phyloP scores from a whole-genome alignment of 805 yeast species.

The Hanseniaspora mollemarum region DNA sequence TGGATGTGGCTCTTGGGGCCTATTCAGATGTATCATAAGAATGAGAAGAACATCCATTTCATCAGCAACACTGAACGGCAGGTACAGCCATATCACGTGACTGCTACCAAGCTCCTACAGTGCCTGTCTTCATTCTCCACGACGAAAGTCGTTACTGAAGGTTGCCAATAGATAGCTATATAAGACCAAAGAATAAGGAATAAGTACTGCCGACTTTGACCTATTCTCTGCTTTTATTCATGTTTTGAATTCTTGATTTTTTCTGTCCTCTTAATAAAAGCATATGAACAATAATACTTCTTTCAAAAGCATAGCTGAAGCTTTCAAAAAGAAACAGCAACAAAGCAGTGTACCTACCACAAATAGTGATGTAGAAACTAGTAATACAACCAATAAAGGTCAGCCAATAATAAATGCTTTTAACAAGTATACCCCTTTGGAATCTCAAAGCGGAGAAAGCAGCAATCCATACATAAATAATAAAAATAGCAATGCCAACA shows the following conservation, averaged over 20 bases:
- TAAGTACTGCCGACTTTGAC: too few relatives aligned
- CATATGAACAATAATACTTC: constrained; percentile 39
- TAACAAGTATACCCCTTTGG: background rate
- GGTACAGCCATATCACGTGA: too few relatives aligned
- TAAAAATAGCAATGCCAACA: background rate
- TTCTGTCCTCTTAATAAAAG: background rate
- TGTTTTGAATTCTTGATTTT: background rate
- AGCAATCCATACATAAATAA: constrained; percentile 2
- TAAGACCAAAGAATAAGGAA: too few relatives aligned
- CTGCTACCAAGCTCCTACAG: too few relatives aligned
- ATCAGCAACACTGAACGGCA: too few relatives aligned
- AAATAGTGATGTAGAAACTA: constrained; percentile 2
- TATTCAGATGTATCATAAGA: too few relatives aligned
- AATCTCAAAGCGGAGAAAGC: background rate
- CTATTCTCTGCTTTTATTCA: background rate
- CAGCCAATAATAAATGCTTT: constrained; percentile 10
- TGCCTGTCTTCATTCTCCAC: too few relatives aligned
- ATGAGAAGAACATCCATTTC: too few relatives aligned
- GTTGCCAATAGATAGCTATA: too few relatives aligned
- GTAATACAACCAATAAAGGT: constrained; percentile 1
- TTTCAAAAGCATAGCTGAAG: constrained; percentile 58
- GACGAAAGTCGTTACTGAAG: too few relatives aligned
- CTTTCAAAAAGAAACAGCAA: constrained; percentile 48
- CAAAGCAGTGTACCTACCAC: constrained; percentile 14
- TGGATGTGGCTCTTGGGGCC: too few relatives aligned